Base-by-base conservation (phyloP, 768 basidiomycete species). In the Daedaleopsis sinensis region DNA sequence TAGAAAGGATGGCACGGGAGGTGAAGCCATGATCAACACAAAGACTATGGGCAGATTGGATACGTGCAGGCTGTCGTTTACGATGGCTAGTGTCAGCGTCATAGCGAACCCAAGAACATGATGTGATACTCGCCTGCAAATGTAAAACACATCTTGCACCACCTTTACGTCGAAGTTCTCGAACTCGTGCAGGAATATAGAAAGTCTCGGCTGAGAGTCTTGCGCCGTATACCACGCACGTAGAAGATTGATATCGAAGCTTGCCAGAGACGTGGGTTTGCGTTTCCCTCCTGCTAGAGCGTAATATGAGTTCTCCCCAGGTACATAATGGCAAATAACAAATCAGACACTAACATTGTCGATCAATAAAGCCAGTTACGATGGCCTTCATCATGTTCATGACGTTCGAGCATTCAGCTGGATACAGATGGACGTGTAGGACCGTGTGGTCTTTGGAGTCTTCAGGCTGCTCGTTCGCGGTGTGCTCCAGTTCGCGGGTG, bases 161-260 rank as follows among this genome's bases (percentile, higher is more conserved):
- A 92, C 79, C 1, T 64, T 56, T 0, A 83, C 73, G 57, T 90
- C 89, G 52, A 90, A 83, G 68, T 86, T 84, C 67, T 93, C 91
- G 64, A 93, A 91, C 58, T 90, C 87, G 58, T 91, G 89, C 21
- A 93, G 67, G 13, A 92, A 67, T 10, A 89, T 76, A 23, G 87
- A 78, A 3, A 93, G 79, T 39, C 79, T 80, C 12, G 68, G 72
- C 5, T 65, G 61, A 0, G 62, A 18, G 12, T 69, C 43, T 19
- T 61, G 58, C 1, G 64, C 42, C 4, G 53, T 70, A 64, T 87
- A 86, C 89, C 89, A 91, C 13, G 80, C 79, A 50, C 77, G 73
- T 10, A 93, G 79, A 23, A 84, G 70, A 52, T 76, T 76, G 42
- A 93, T 83, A 68, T 93, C 89, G 66, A 84, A 84, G 42, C 72